Percentiles rank a stretch among this genome's conserved stretches.
phyloP scores from a whole-genome alignment of 768 basidiomycete genomes.

The Lentinula edodes region DNA sequence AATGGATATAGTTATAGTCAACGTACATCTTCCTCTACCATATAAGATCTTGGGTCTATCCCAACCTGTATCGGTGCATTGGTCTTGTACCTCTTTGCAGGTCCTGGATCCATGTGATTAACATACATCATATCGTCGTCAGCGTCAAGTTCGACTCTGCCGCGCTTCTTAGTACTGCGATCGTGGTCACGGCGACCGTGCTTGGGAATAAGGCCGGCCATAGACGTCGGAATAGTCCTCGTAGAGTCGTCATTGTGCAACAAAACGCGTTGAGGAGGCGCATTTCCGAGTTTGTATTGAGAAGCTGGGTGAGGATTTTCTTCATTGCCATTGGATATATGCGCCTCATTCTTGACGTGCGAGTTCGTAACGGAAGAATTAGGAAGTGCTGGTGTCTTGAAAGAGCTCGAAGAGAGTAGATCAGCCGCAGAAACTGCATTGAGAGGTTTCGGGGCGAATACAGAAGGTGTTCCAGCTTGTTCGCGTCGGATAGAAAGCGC shows the following conservation, averaged over 20 bases:
- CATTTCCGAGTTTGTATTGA: neutral
- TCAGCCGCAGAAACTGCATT: constrained; percentile 1
- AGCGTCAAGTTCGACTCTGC: neutral
- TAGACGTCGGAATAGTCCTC: neutral
- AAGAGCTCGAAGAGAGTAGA: neutral
- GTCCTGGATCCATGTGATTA: neutral
- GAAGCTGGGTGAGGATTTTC: neutral
- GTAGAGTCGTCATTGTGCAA: neutral
- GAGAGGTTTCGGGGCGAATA: constrained; percentile 3
- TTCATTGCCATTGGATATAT: neutral
- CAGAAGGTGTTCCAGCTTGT: neutral
- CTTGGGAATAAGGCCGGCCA: neutral
- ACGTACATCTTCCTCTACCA: neutral
- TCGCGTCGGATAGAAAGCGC: neutral
- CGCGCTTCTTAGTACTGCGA: neutral
- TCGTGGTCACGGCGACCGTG: neutral
- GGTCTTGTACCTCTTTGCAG: constrained; percentile 1
- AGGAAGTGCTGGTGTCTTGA: neutral
- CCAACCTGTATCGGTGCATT: neutral
- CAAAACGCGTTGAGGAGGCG: constrained; percentile 5
- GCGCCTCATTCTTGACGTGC: neutral
- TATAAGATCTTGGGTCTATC: neutral
- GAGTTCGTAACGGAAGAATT: neutral
- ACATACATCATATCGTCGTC: constrained; percentile 2
- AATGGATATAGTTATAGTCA: neutral